Evolutionary conservation across 306 rosid genomes (phyloP), one percentile per base, ranked within the genome.

Genomic region (Ormosia semicastrata): DNA sequence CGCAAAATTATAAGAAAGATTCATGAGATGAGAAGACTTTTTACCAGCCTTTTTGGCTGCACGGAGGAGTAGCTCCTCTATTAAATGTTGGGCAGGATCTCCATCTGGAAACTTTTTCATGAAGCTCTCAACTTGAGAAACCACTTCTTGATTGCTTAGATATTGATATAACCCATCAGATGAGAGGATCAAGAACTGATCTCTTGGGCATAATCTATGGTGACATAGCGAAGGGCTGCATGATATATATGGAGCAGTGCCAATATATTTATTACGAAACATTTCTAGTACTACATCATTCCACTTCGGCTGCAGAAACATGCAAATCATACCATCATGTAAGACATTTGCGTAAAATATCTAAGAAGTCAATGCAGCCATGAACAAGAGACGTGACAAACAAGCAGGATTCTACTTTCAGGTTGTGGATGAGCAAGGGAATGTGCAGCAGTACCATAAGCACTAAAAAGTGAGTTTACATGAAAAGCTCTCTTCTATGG

Each of bases 81-180:
- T 96, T 86, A 96, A 89, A 88, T 96, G 97, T 85, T 96, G 99
- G 64, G 99, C 99, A 49, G 99, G 99, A 76, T 96, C 99, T 76
- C 99, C 99, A 40, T 96, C 99, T 8, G 99, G 98, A 85, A 89
- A 94, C 85, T 94, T 96, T 91, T 94, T 97, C 97, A 96, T 94
- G 83, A 96, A 96, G 80, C 74, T 94, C 85, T 94, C 98, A 30
- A 96, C 97, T 84, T 89, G 90, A 70, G 91, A 92, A 88, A 94
- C 98, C 82, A 96, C 99, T 91, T 96, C 99, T 76, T 94, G 90
- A 83, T 96, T 96, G 89, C 80, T 94, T 66, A 96, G 88, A 85
- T 96, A 96, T 86, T 96, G 99, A 87, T 96, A 96, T 56, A 96
- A 77, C 63, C 99, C 99, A 56, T 96, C 99, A 41, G 99, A 96